These are phyloP conservation scores for Grammothele lineata DNA, from an alignment of 768 basidiomycete species.

Conservation along the genomic window DNA sequence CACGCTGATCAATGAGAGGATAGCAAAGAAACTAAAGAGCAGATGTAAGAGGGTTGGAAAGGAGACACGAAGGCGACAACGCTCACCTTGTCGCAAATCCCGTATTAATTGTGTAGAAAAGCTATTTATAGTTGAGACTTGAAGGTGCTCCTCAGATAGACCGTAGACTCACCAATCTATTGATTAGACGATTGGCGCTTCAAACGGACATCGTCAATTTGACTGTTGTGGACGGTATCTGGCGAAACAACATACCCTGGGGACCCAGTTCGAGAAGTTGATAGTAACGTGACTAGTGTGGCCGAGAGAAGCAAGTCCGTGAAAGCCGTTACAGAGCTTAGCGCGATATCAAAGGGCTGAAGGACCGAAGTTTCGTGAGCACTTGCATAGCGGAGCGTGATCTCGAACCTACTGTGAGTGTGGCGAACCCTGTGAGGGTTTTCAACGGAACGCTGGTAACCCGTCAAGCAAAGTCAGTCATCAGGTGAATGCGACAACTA, in stretches of 20 bases:
- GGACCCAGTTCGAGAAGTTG: slow-evolving; percentile 9
- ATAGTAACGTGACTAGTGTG: slow-evolving; percentile 7
- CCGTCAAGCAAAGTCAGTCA: no score
- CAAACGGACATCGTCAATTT: background rate
- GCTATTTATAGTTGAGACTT: no score
- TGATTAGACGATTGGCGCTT: slow-evolving; percentile 12
- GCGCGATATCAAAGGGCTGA: slow-evolving; percentile 8
- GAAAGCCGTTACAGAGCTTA: slow-evolving; percentile 3
- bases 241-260: slow-evolving; percentile 6
- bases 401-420: background rate
- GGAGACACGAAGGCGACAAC: background rate
- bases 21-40: slow-evolving; percentile 3
- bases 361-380: no score
- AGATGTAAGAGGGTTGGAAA: background rate
- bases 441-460: no score
- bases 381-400: no score
- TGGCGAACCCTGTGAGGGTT: background rate
- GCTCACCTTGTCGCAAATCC: slow-evolving; percentile 5
- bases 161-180: slow-evolving; percentile 11
- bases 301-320: slow-evolving; percentile 9
- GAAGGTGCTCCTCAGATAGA: no score
- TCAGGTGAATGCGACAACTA: no score
- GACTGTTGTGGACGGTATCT: no score
- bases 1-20: slow-evolving; percentile 6
- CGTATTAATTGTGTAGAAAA: slow-evolving; percentile 12